These are phyloP conservation scores for Conticribra guillardii DNA, from an alignment of 108 stramenopile species.

Conservation along the genomic window DNA sequence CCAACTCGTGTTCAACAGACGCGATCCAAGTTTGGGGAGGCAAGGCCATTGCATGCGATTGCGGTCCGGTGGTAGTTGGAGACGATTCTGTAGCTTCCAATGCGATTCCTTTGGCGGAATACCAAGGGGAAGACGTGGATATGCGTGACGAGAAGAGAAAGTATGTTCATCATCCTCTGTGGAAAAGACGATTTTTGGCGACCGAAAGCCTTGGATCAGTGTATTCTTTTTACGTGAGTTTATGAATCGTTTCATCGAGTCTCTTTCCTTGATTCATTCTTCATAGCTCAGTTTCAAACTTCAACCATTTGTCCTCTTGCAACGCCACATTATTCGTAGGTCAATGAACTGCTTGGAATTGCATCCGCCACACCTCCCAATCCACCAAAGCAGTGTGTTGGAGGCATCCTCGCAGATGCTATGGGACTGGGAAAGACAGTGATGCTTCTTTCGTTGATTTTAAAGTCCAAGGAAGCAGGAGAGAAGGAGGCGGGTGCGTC, in stretches of 20 bases:
- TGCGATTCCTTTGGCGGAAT: conserved; percentile 34
- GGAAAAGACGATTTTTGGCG: conserved; percentile 75
- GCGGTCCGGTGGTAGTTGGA: conserved; percentile 75
- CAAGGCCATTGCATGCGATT: conserved; percentile 63
- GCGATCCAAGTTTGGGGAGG: conserved; percentile 24
- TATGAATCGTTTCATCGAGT: too few relatives aligned
- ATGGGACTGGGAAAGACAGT: conserved; percentile 88
- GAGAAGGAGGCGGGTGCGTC: neutral
- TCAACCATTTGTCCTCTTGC: too few relatives aligned
- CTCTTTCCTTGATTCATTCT: too few relatives aligned
- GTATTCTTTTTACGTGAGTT: conserved; percentile 62
- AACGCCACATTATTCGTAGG: neutral
- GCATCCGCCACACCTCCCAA: conserved; percentile 63
- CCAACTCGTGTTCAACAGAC: neutral
- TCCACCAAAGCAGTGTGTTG: conserved; percentile 74
- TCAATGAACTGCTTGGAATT: conserved; percentile 71
- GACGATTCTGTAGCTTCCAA: conserved; percentile 25
- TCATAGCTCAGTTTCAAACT: too few relatives aligned
- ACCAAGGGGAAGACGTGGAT: conserved; percentile 8
- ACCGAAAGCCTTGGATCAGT: conserved; percentile 44
- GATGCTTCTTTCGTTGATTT: conserved; percentile 72
- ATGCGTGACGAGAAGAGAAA: conserved; percentile 10
- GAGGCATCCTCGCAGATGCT: conserved; percentile 78
- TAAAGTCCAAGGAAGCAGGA: conserved; percentile 49
- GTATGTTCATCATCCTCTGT: conserved; percentile 67